A percentile compares a stretch with the other conserved stretches of the same genome.
These are phyloP conservation scores for Halophytophthora batemanensis DNA, from an alignment of 352 stramenopile genomes.

Conservation along the genomic window DNA sequence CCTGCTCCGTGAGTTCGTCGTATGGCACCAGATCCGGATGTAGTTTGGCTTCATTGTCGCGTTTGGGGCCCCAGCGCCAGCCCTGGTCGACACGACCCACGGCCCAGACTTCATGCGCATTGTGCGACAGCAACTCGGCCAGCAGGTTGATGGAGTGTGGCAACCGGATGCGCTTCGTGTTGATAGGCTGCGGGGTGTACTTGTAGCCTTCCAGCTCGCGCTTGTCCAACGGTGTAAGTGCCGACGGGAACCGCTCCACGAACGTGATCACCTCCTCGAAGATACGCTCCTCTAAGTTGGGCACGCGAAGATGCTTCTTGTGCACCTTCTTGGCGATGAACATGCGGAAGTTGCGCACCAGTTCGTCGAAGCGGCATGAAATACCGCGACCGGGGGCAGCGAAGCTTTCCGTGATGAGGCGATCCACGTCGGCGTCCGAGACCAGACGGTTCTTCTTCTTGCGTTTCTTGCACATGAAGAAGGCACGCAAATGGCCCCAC, in stretches of 20 bases:
- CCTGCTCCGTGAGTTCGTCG: constrained; percentile 64
- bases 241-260: constrained; percentile 69
- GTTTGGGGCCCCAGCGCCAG: constrained; percentile 57
- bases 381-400: constrained; percentile 56
- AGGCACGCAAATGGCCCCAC: constrained; percentile 41
- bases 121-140: constrained; percentile 65
- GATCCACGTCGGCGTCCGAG: constrained; percentile 63
- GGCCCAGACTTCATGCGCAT: constrained; percentile 80
- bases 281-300: constrained; percentile 67
- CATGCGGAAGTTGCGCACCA: constrained; percentile 79
- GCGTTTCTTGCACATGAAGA: constrained; percentile 36
- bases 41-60: constrained; percentile 67
- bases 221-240: constrained; percentile 63
- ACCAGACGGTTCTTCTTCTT: constrained; percentile 57
- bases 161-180: constrained; percentile 61
- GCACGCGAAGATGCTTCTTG: constrained; percentile 45
- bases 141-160: constrained; percentile 62
- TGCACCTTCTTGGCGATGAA: constrained; percentile 80
- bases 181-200: constrained; percentile 62
- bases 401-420: constrained; percentile 63
- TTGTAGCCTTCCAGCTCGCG: constrained; percentile 81
- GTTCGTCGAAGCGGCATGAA: constrained; percentile 75
- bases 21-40: constrained; percentile 74
- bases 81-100: constrained; percentile 67
- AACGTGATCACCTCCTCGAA: constrained; percentile 74